Evolutionary conservation across 1,284 basidiomycete genomes (phyloP).

Genomic region (Somion occarium): DNA sequence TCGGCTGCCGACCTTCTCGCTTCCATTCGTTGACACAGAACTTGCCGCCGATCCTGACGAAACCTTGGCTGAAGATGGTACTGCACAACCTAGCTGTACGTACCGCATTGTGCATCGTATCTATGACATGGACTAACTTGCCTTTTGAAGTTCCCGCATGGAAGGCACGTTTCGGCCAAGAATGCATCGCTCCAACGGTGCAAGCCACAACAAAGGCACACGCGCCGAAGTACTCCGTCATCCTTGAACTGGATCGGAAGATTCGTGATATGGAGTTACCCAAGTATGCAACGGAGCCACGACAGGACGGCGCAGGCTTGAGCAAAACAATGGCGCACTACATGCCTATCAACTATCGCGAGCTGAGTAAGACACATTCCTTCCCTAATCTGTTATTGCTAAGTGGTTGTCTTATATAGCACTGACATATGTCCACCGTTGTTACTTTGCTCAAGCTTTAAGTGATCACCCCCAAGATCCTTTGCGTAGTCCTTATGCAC

Average conservation of each 20-base stretch:
- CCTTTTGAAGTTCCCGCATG: slow-evolving; percentile 58
- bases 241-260: slow-evolving; percentile 28
- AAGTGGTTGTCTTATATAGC: slow-evolving; percentile 8
- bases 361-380: slow-evolving; percentile 43
- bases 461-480: slow-evolving; percentile 52
- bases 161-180: slow-evolving; percentile 68
- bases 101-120: not conserved
- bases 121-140: not conserved
- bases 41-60: slow-evolving; percentile 25
- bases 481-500: slow-evolving; percentile 54
- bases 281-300: slow-evolving; percentile 17
- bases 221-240: slow-evolving; percentile 44
- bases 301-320: slow-evolving; percentile 42
- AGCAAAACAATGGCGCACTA: slow-evolving; percentile 50
- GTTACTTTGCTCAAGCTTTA: slow-evolving; percentile 62
- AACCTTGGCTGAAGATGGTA: slow-evolving; percentile 24
- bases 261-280: slow-evolving; percentile 30
- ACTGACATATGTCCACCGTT: slow-evolving; percentile 65
- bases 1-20: slow-evolving; percentile 24
- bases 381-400: slow-evolving; percentile 3
- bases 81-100: slow-evolving; percentile 24
- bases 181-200: slow-evolving; percentile 62
- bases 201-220: slow-evolving; percentile 59
- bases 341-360: slow-evolving; percentile 49
- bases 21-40: slow-evolving; percentile 27